Percentiles rank a stretch among this genome's conserved stretches.
Evolutionary conservation across 208 protist genomes (phyloP).

Genomic region (Strigomonas oncopelti): DNA sequence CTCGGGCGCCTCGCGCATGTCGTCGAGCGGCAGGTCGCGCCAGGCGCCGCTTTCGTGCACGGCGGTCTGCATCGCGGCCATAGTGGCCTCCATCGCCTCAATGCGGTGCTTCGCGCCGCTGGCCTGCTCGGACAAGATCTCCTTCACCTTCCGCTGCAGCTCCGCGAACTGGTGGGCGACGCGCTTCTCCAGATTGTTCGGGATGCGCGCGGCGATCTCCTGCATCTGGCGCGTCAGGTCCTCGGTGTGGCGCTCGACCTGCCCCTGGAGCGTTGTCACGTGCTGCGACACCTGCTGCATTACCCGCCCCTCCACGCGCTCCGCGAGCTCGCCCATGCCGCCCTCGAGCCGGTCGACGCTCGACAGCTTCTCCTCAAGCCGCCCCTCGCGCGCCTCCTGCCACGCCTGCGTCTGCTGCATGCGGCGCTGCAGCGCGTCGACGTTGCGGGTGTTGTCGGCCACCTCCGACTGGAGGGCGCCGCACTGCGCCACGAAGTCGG

Average conservation of each 20-base stretch:
- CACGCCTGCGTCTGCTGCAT: conserved; percentile 31
- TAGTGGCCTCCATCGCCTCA: conserved; percentile 2
- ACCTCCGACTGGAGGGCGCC: conserved; percentile 15
- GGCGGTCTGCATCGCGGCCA: background rate
- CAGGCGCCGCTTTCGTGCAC: background rate
- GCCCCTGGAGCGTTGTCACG: conserved; percentile 17
- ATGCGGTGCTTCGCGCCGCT: background rate
- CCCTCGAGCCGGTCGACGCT: conserved; percentile 14
- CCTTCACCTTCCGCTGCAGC: conserved; percentile 13
- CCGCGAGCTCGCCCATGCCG: conserved; percentile 11
- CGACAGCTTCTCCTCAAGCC: conserved; percentile 19
- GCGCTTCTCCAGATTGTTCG: conserved; percentile 25
- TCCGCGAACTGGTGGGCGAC: conserved; percentile 19
- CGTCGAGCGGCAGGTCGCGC: background rate
- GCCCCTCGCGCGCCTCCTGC: conserved; percentile 29
- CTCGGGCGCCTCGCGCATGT: conserved; percentile 3
- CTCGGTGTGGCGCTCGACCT: conserved; percentile 19
- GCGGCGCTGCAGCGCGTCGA: conserved; percentile 36
- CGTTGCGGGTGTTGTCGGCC: conserved; percentile 36
- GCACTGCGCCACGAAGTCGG: conserved; percentile 22
- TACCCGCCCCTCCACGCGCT: conserved; percentile 16
- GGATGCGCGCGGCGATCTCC: conserved; percentile 19
- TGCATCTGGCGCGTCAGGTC: conserved; percentile 23
- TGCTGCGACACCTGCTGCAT: conserved; percentile 13
- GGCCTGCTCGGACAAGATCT: conserved; percentile 4